A percentile compares a stretch with the other conserved stretches of the same genome.
These are phyloP conservation scores for Pichia paraexigua DNA, from an alignment of 805 yeast species.

Conservation along the genomic window DNA sequence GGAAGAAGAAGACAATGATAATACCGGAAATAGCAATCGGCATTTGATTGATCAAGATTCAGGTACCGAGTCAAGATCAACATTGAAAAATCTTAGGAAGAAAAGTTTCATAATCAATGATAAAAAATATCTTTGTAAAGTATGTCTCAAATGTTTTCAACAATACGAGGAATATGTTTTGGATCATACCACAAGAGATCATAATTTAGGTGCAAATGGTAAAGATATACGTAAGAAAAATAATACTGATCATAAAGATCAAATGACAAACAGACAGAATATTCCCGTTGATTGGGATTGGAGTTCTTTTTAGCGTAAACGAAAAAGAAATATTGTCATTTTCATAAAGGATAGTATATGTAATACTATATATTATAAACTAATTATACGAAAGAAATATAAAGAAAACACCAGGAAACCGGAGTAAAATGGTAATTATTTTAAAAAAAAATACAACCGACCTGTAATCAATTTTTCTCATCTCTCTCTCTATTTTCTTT, in stretches of 20 bases:
- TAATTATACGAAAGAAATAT: not conserved
- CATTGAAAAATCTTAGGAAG: not conserved
- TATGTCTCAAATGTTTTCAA: slow-evolving; percentile 27
- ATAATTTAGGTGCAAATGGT: slow-evolving; percentile 18
- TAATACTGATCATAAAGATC: slow-evolving; percentile 14
- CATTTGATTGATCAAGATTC: not conserved
- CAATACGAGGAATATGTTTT: slow-evolving; percentile 29
- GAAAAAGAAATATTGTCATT: not conserved
- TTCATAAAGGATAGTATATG: not conserved
- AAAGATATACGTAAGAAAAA: slow-evolving; percentile 10
- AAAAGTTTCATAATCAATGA: slow-evolving; percentile 1
- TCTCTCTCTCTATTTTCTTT: slow-evolving; percentile 25
- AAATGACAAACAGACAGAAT: slow-evolving; percentile 6
- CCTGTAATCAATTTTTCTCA: not conserved
- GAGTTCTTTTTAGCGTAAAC: slow-evolving; percentile 28
- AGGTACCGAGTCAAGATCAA: not conserved
- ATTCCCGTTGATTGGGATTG: slow-evolving; percentile 34
- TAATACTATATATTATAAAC: not conserved
- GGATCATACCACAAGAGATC: slow-evolving; percentile 24
- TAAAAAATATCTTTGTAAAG: slow-evolving; percentile 28
- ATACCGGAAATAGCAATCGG: not conserved
- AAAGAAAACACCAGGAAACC: not conserved
- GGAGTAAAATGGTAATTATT: not conserved
- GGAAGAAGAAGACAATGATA: slow-evolving; percentile 11
- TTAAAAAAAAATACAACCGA: too few species aligned